Base-by-base conservation (phyloP, 2,329 filamentous ascomycete species). In the Colletotrichum sp. region DNA sequence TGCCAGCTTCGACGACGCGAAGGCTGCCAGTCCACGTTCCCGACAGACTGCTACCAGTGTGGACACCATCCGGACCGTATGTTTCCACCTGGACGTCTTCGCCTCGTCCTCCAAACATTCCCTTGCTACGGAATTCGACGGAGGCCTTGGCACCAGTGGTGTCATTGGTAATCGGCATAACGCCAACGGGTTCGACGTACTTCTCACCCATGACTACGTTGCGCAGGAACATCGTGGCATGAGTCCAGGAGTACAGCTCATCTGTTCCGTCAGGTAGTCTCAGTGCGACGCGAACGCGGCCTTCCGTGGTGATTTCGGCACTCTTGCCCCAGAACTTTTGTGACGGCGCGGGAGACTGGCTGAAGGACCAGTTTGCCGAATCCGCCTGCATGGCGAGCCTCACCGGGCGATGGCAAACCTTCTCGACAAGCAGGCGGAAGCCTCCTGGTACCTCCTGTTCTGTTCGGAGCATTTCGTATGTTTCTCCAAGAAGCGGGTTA, bases 251-350 rank as follows among this genome's bases (percentile, higher is more conserved):
- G 86, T 96, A 99, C 76, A 92, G 90, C 83, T 99, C 96, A 71
- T 95, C 94, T 2, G 88, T 91, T 3, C 90, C 90, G 82, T 97
- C 91, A 1, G 88, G 79, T 66, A 93, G 83, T 30, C 90, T 93
- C 32, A 99, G 87, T 52, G 93, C 92, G 52, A 98, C 89, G 65
- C 96, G 92, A 5, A 95, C 93, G 30, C 95, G 94, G 4, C 97
- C 97, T 71, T 98, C 96, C 0, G 96, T 99, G 76, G 95, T 97
- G 77, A 99, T 92, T 85, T 99, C 97, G 4, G 95, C 95, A 71
- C 94, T 96, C 87, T 99, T 99, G 72, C 97, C 97, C 97, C 97
- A 99, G 87, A 99, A 99, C 83, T 99, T 99, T 83, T 99, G 96
- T 26, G 94, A 94, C 0, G 97, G 97, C 72, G 94, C 93, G 0